Evolutionary conservation across 1,284 basidiomycete genomes (phyloP).

Genomic region (Ceratobasidium sp.): DNA sequence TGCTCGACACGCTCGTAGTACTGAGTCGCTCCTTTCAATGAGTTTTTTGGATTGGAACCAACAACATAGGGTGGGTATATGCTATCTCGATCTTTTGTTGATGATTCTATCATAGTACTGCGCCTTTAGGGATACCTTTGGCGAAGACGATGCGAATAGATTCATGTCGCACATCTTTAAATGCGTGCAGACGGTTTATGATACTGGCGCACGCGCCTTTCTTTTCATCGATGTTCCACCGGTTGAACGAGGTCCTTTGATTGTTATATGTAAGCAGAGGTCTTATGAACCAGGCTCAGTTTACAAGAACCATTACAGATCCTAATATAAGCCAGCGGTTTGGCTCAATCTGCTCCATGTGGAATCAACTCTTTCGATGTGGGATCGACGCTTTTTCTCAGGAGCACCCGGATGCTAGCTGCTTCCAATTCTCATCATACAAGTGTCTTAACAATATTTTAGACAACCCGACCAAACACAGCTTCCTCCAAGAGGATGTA

Average conservation of each 20-base stretch:
- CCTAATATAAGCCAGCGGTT: neutral
- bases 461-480: constrained; percentile 33
- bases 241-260: constrained; percentile 46
- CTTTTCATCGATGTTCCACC: constrained; percentile 51
- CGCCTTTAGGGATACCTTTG: neutral
- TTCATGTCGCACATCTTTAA: constrained; percentile 31
- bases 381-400: constrained; percentile 18
- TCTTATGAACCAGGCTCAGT: neutral
- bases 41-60: constrained; percentile 48
- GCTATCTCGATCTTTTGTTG: neutral
- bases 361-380: constrained; percentile 38
- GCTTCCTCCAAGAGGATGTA: constrained; percentile 31
- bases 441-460: constrained; percentile 39
- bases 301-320: neutral
- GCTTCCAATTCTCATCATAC: constrained; percentile 45
- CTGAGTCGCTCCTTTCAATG: neutral
- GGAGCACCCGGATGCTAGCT: constrained; percentile 15
- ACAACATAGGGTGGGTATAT: constrained; percentile 37
- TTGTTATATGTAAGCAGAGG: constrained; percentile 19
- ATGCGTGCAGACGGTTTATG: constrained; percentile 48
- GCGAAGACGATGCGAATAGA: neutral
- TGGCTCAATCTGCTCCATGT: constrained; percentile 26
- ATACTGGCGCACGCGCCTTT: constrained; percentile 49
- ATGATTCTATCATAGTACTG: neutral
- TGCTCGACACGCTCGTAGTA: neutral